phyloP scores from a whole-genome alignment of 176 grass and related monocot species.

The Juncus inflexus region DNA sequence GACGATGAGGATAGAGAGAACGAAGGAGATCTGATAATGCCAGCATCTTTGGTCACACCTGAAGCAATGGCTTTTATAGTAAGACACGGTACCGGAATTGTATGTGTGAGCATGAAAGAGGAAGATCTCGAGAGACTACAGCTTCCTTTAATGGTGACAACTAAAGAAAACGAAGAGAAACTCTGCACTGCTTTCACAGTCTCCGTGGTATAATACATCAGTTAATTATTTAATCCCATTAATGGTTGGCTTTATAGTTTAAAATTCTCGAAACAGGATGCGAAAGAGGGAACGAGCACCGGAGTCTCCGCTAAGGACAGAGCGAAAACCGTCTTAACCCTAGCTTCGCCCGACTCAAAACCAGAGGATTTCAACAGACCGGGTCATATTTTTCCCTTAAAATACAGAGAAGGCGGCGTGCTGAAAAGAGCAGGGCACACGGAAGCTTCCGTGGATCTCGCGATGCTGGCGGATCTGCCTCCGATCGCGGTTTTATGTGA shows the following conservation, averaged over 20 bases:
- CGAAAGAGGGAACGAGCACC: conserved; percentile 88
- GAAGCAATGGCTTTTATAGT: conserved; percentile 90
- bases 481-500: conserved; percentile 80
- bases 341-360: conserved; percentile 65
- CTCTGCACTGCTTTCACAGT: conserved; percentile 80
- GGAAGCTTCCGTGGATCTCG: conserved; percentile 91
- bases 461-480: conserved; percentile 69
- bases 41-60: conserved; percentile 85
- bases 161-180: conserved; percentile 96
- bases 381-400: conserved; percentile 92
- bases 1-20: conserved; percentile 94
- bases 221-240: background rate
- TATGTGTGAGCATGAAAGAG: conserved; percentile 98
- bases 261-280: conserved; percentile 48
- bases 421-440: conserved; percentile 97
- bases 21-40: conserved; percentile 98
- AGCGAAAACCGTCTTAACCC: conserved; percentile 60
- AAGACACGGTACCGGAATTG: conserved; percentile 87
- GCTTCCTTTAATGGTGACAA: conserved; percentile 76
- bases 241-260: background rate
- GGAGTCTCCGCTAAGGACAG: conserved; percentile 86
- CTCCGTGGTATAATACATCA: conserved; percentile 56
- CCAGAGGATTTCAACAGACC: conserved; percentile 81
- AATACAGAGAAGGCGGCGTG: conserved; percentile 94
- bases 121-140: conserved; percentile 83